Evolutionary conservation across 2,329 filamentous ascomycete genomes (phyloP).

Genomic region (Colletotrichum tropicale): DNA sequence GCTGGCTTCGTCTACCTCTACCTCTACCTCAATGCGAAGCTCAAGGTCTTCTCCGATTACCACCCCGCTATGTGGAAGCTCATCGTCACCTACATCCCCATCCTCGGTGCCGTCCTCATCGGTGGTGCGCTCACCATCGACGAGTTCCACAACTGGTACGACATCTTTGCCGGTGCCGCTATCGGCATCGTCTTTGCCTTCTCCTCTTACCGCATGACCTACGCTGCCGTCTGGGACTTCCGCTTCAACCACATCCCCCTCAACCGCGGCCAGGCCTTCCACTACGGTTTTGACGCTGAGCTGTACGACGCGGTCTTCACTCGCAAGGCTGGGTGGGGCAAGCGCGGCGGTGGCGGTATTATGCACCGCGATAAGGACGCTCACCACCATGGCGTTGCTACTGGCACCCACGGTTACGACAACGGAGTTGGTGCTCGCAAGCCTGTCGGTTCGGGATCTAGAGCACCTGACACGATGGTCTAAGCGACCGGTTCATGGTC

Average conservation of each 20-base stretch:
- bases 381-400: neutral
- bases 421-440: neutral
- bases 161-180: conserved; percentile 68
- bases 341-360: conserved; percentile 15
- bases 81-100: conserved; percentile 65
- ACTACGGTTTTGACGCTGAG: conserved; percentile 49
- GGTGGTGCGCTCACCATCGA: conserved; percentile 74
- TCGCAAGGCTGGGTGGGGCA: conserved; percentile 64
- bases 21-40: conserved; percentile 78
- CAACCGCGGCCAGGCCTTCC: conserved; percentile 59
- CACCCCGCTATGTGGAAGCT: conserved; percentile 79
- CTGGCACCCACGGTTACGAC: neutral
- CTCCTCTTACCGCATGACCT: conserved; percentile 69
- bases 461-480: conserved; percentile 7
- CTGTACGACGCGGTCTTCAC: conserved; percentile 63
- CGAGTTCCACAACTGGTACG: conserved; percentile 79
- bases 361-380: conserved; percentile 26
- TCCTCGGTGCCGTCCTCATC: conserved; percentile 72
- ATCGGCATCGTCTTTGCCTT: conserved; percentile 72
- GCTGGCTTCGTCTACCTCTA: conserved; percentile 73
- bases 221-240: conserved; percentile 72
- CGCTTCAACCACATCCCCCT: conserved; percentile 69
- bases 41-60: conserved; percentile 77
- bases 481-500: neutral
- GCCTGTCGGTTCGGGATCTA: conserved; percentile 8